Conservation (phyloP, 176 grass and related monocot species). For the Paspalum vaginatum region DNA sequence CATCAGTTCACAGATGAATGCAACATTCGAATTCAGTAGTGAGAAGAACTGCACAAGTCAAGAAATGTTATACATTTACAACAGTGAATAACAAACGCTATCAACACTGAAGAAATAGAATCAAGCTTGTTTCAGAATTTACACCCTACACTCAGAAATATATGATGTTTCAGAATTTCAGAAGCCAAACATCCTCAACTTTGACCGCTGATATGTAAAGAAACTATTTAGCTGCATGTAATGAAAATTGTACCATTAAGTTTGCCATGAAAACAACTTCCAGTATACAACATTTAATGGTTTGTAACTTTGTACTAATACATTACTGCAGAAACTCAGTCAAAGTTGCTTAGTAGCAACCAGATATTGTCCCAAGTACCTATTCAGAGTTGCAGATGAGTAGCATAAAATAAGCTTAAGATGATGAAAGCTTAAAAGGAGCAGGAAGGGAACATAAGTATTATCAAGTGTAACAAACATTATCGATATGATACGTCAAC, state of each 20-base stretch:
- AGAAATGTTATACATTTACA: constrained; percentile 34
- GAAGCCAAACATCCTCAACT: not conserved
- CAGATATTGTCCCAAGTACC: not conserved
- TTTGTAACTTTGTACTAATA: not conserved
- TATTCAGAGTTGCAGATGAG: not conserved
- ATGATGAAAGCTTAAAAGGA: constrained; percentile 16
- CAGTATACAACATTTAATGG: not conserved
- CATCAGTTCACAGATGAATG: constrained; percentile 95
- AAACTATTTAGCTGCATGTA: not conserved
- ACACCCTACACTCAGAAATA: not conserved
- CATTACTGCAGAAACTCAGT: not conserved
- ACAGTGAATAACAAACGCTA: constrained; percentile 5
- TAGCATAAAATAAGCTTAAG: constrained; percentile 39
- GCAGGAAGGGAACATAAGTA: constrained; percentile 20
- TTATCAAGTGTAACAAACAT: constrained; percentile 12
- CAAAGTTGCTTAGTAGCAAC: not conserved
- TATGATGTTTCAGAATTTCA: constrained; percentile 1
- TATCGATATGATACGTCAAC: not conserved
- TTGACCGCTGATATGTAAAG: not conserved
- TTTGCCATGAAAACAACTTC: not conserved
- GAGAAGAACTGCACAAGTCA: constrained; percentile 81
- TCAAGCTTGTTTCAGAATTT: constrained; percentile 8
- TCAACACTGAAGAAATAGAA: constrained; percentile 35
- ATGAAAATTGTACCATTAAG: not conserved
- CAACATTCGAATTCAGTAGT: constrained; percentile 69